A percentile compares a stretch with the other conserved stretches of the same genome.
Evolutionary conservation across 306 rosid species (phyloP).

Genomic region (Pterocarpus macrocarpus): DNA sequence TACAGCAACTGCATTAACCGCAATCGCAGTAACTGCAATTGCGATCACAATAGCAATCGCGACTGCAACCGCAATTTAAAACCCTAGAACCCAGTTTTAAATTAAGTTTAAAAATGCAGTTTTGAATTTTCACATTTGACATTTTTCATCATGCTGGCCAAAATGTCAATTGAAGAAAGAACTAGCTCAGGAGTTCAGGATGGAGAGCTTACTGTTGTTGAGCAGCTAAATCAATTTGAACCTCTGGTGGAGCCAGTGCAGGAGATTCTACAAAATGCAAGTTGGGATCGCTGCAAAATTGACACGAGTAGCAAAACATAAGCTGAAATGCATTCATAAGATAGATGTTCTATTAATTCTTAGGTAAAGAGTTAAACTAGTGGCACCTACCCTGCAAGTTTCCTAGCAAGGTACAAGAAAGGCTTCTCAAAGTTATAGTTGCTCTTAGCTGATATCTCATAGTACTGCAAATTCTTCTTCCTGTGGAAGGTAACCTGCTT

Average conservation of each 20-base stretch:
- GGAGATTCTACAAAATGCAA: constrained; percentile 91
- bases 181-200: background rate
- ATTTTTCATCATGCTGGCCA: too few species aligned
- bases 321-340: background rate
- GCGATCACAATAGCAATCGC: too few species aligned
- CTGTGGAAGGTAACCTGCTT: constrained; percentile 90
- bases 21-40: too few species aligned
- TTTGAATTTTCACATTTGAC: too few species aligned
- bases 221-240: constrained; percentile 76
- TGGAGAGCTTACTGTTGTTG: constrained; percentile 66
- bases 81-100: background rate
- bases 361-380: background rate
- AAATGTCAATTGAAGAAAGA: too few species aligned
- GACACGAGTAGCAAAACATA: background rate
- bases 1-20: too few species aligned
- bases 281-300: constrained; percentile 71
- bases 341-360: too few species aligned
- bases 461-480: constrained; percentile 84
- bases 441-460: constrained; percentile 89
- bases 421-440: constrained; percentile 86
- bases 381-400: constrained; percentile 78
- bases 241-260: constrained; percentile 91
- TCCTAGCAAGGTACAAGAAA: constrained; percentile 82
- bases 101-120: too few species aligned
- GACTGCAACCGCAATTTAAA: too few species aligned